Conservation (phyloP, 169 alveolate genomes). For the Cryptosporidium viatorum region DNA sequence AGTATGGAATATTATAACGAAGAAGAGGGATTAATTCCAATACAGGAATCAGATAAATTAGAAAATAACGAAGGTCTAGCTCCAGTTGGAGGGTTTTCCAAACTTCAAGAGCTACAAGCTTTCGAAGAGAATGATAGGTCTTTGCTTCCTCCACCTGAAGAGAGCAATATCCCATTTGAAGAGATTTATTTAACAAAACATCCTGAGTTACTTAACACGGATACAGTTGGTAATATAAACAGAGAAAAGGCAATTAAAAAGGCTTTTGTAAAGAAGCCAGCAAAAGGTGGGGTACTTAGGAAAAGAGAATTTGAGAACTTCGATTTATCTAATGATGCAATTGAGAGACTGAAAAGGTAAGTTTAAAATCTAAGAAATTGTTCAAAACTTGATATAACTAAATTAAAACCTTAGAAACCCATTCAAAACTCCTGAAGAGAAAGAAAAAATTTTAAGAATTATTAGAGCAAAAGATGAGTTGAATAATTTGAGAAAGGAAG, state of each 20-base stretch:
- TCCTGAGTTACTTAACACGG: constrained; percentile 54
- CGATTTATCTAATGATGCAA: neutral
- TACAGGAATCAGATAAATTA: neutral
- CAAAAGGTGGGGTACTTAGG: neutral
- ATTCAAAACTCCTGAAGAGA: constrained; percentile 53
- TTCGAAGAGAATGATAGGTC: constrained; percentile 46
- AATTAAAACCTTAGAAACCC: constrained; percentile 33
- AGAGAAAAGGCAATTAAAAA: constrained; percentile 33
- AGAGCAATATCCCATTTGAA: constrained; percentile 28
- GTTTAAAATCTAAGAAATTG: neutral
- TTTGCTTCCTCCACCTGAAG: constrained; percentile 36
- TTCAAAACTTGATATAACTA: neutral
- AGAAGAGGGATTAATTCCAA: constrained; percentile 36
- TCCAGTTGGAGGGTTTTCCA: constrained; percentile 42
- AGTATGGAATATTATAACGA: constrained; percentile 20
- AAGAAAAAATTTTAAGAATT: constrained; percentile 26
- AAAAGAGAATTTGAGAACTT: constrained; percentile 35
- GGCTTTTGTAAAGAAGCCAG: neutral
- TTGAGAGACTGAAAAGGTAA: constrained; percentile 71
- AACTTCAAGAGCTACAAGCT: constrained; percentile 14
- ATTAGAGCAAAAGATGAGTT: constrained; percentile 35
- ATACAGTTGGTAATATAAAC: neutral
- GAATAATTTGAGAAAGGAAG: constrained; percentile 3
- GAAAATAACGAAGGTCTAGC: constrained; percentile 26
- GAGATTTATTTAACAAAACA: constrained; percentile 53